A percentile compares a stretch with the other conserved stretches of the same genome.
Conservation (phyloP, 2,329 filamentous ascomycete species). For the Annulohypoxylon truncatum region DNA sequence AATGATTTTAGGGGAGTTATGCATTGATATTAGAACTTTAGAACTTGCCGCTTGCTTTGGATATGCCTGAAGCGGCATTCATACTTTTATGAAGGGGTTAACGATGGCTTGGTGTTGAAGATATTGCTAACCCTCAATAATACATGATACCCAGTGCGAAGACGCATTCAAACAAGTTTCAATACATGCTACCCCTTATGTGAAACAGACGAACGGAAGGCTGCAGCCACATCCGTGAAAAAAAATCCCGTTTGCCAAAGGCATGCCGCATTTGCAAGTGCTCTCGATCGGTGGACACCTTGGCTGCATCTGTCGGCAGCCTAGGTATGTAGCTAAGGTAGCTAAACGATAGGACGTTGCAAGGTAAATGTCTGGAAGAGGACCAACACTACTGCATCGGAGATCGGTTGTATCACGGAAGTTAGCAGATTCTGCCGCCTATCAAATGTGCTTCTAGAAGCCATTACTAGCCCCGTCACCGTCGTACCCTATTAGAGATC, state of each 20-base stretch:
- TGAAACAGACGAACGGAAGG: conserved; percentile 29
- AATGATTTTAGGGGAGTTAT: neutral
- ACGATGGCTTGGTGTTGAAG: neutral
- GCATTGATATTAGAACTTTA: conserved; percentile 1
- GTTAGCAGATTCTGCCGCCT: conserved; percentile 11
- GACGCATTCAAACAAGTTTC: conserved; percentile 20
- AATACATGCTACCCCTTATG: conserved; percentile 24
- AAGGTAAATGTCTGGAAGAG: conserved; percentile 6
- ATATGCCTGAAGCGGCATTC: neutral
- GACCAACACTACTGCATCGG: conserved; percentile 8
- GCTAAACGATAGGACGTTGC: neutral
- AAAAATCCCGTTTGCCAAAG: conserved; percentile 20
- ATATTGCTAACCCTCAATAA: conserved; percentile 1
- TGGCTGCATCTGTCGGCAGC: conserved; percentile 13
- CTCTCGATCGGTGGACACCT: conserved; percentile 2
- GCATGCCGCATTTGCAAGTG: conserved; percentile 14
- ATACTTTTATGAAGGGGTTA: neutral
- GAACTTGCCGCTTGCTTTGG: neutral
- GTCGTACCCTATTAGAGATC: conserved; percentile 21
- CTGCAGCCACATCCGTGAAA: conserved; percentile 31
- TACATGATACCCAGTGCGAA: conserved; percentile 29
- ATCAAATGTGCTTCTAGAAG: conserved; percentile 29
- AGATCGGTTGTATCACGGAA: conserved; percentile 20
- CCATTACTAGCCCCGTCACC: conserved; percentile 13
- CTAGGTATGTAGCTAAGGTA: neutral